Evolutionary conservation across 2,329 filamentous ascomycete genomes (phyloP).

Genomic region (Nakataea oryzae): DNA sequence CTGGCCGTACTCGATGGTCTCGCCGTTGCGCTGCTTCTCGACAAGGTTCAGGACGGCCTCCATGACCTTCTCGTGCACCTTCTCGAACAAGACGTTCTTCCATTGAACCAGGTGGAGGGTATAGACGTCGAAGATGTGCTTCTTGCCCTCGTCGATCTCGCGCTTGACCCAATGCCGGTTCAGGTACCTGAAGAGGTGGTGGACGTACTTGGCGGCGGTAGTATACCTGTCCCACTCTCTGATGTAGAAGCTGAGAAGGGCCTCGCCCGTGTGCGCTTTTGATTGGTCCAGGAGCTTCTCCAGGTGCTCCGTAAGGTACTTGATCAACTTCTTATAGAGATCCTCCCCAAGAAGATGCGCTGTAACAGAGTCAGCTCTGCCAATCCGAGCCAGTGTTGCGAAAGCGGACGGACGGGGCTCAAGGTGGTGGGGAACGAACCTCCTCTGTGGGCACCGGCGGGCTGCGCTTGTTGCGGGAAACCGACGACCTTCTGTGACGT

Average conservation of each 20-base stretch:
- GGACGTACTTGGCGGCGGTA: conserved; percentile 90
- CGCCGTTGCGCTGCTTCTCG: conserved; percentile 92
- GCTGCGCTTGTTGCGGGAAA: conserved; percentile 25
- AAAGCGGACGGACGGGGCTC: neutral
- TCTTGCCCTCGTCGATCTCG: conserved; percentile 98
- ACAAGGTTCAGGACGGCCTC: conserved; percentile 87
- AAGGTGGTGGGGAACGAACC: conserved; percentile 33
- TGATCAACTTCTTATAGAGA: conserved; percentile 81
- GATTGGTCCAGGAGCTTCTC: conserved; percentile 60
- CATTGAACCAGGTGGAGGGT: conserved; percentile 92
- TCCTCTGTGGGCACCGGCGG: conserved; percentile 52
- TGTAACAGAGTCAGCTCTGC: conserved; percentile 19
- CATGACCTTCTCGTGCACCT: conserved; percentile 85
- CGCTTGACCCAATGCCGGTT: conserved; percentile 99
- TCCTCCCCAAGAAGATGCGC: conserved; percentile 94
- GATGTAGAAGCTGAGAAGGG: conserved; percentile 86
- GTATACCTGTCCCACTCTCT: conserved; percentile 95
- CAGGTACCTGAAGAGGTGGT: conserved; percentile 91
- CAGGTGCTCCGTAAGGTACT: conserved; percentile 74
- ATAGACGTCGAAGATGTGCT: conserved; percentile 96
- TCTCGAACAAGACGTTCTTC: conserved; percentile 81
- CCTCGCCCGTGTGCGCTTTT: conserved; percentile 76
- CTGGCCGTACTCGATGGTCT: conserved; percentile 94
- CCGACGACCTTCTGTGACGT: conserved; percentile 89
- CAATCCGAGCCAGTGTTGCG: neutral